Base-by-base conservation (phyloP, 352 stramenopile species). In the Phytopythium oedochilum region DNA sequence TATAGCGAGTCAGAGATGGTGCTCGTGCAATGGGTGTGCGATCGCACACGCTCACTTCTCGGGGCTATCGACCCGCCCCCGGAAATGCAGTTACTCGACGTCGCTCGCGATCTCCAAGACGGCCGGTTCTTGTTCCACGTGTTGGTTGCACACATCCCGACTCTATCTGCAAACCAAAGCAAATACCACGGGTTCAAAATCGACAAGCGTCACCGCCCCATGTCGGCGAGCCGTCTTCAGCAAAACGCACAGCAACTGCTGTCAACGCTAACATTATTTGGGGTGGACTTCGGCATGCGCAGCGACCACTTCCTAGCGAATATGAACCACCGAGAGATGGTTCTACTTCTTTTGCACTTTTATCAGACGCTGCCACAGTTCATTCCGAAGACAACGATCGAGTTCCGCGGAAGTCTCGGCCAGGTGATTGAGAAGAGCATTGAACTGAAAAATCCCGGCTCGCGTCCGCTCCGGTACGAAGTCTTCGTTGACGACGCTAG, bases 381-480 rank as follows among this genome's bases (percentile, higher is more conserved):
- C 23, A 80, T 98, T 18, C 94, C 94, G 5, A 98, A 97, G 57
- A 89, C 86, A 11, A 96, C 80, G 28, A 96, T 98, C 53, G 88
- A 97, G 38, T 98, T 98, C 59, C 77, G 81, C 29, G 93, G 89
- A 6, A 63, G 78, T 5, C 63, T 98, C 7, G 93, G 93, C 0
- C 80, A 88, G 38, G 60, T 75, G 20, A 94, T 97, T 28, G 79
- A 86, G 15, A 98, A 98, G 46, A 96, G 63, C 8, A 98, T 98
- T 31, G 94, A 98, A 58, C 71, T 98, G 2, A 90, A 87, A 57
- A 98, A 98, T 55, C 88, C 92, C 7, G 92, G 84, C 20, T 70
- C 73, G 3, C 83, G 78, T 7, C 63, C 76, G 5, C 78, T 98
- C 34, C 71, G 66, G 4, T 98, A 98, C 53, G 73, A 92, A 5